Conservation (phyloP, 208 protist species). For the Polymyxa betae region DNA sequence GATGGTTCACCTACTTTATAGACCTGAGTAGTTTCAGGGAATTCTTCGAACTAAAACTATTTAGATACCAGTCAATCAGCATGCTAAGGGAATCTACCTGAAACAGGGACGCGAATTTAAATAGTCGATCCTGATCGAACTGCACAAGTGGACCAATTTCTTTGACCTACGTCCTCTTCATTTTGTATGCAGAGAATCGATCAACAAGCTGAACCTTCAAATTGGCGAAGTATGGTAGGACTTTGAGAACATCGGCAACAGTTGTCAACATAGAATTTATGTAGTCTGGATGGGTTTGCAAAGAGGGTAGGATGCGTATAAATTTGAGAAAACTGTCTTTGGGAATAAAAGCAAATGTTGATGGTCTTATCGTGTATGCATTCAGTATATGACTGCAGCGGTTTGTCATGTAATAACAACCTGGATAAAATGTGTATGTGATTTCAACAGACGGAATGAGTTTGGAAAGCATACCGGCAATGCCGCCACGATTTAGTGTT, state of each 20-base stretch:
- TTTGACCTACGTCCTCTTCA: no score
- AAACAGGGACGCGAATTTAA: conserved; percentile 19
- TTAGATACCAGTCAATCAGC: not conserved
- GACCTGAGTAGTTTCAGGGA: not conserved
- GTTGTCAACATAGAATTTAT: not conserved
- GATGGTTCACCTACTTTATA: not conserved
- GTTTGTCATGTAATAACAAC: not conserved
- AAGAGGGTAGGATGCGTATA: not conserved
- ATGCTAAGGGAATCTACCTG: not conserved
- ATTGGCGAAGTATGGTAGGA: conserved; percentile 36
- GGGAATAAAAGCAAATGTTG: not conserved
- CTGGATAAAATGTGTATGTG: not conserved
- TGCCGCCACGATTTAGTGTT: no score
- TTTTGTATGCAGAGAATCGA: not conserved
- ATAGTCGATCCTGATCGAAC: conserved; percentile 14
- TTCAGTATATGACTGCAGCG: not conserved
- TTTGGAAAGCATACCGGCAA: no score
- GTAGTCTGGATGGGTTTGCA: not conserved
- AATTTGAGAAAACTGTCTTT: conserved; percentile 36
- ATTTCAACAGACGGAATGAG: no score
- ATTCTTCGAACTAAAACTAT: not conserved
- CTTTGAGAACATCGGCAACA: conserved; percentile 37
- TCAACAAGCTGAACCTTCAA: not conserved
- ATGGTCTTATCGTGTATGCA: not conserved
- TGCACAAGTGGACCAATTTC: conserved; percentile 25